A percentile compares a stretch with the other conserved stretches of the same genome.
Evolutionary conservation across 1,284 basidiomycete species (phyloP).

Genomic region (Pseudomicrostroma phylloplanum): DNA sequence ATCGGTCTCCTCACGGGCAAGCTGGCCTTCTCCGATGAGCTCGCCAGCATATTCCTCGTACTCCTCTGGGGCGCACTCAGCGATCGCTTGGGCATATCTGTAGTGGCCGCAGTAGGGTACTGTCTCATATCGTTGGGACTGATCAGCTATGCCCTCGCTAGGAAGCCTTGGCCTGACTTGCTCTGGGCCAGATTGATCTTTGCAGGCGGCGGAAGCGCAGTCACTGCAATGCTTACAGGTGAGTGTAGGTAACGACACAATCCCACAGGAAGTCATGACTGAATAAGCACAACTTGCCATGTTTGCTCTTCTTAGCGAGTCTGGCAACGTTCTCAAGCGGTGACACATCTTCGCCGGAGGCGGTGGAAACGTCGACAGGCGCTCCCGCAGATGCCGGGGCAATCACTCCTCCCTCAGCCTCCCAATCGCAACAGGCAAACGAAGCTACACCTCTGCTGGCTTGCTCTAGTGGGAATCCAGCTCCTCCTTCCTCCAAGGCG

Average conservation of each 20-base stretch:
- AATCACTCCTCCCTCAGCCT: slow-evolving; percentile 1
- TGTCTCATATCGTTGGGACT: slow-evolving; percentile 26
- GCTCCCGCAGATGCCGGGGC: no score
- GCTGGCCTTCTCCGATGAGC: slow-evolving; percentile 35
- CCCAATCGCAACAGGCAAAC: neutral
- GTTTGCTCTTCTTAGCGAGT: no score
- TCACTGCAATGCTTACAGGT: slow-evolving; percentile 33
- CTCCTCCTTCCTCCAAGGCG: no score
- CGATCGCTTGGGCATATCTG: slow-evolving; percentile 23
- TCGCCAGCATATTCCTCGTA: slow-evolving; percentile 25
- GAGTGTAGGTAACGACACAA: neutral
- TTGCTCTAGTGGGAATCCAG: no score
- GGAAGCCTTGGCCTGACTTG: slow-evolving; percentile 29
- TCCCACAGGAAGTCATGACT: no score
- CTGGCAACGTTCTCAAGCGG: no score
- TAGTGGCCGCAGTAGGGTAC: slow-evolving; percentile 27
- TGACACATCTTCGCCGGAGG: no score
- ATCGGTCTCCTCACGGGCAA: slow-evolving; percentile 35
- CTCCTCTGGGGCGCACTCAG: slow-evolving; percentile 32
- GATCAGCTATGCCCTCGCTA: slow-evolving; percentile 23
- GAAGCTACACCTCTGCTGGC: no score
- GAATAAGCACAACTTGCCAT: no score
- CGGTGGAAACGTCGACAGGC: no score
- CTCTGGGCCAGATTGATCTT: slow-evolving; percentile 31
- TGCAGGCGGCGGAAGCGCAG: slow-evolving; percentile 30